Evolutionary conservation across 495 filamentous ascomycete genomes (phyloP).

Genomic region (Cercophora samala): DNA sequence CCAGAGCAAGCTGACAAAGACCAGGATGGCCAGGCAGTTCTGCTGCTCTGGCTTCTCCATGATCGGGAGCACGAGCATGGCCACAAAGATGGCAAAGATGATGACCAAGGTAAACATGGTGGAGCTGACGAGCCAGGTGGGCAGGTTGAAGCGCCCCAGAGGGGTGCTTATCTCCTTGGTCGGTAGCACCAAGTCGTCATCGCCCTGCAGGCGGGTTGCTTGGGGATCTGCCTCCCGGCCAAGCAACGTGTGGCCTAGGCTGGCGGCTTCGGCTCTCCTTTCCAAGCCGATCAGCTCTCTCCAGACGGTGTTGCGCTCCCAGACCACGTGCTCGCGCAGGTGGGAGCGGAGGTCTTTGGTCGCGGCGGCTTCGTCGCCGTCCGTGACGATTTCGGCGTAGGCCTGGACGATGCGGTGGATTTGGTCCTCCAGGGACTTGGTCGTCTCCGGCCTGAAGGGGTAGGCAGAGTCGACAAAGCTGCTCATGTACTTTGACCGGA

Average conservation of each 20-base stretch:
- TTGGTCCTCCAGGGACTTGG: constrained; percentile 63
- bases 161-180: constrained; percentile 76
- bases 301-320: constrained; percentile 99
- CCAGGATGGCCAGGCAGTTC: constrained; percentile 89
- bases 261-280: constrained; percentile 90
- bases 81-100: constrained; percentile 68
- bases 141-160: constrained; percentile 69
- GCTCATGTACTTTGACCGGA: constrained; percentile 72
- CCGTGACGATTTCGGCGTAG: constrained; percentile 77
- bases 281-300: constrained; percentile 98
- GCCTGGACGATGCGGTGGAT: constrained; percentile 69
- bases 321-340: constrained; percentile 94
- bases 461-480: constrained; percentile 67
- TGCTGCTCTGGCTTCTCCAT: constrained; percentile 86
- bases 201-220: constrained; percentile 74
- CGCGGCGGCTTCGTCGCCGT: constrained; percentile 69
- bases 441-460: constrained; percentile 70
- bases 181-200: constrained; percentile 53
- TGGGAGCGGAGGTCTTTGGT: constrained; percentile 85
- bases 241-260: constrained; percentile 80
- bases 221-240: constrained; percentile 68
- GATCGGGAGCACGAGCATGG: constrained; percentile 68
- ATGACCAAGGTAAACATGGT: constrained; percentile 73
- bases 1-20: constrained; percentile 93
- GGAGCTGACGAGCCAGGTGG: constrained; percentile 76